Base-by-base conservation (phyloP, 768 basidiomycete species). In the Mycena vulgaris region DNA sequence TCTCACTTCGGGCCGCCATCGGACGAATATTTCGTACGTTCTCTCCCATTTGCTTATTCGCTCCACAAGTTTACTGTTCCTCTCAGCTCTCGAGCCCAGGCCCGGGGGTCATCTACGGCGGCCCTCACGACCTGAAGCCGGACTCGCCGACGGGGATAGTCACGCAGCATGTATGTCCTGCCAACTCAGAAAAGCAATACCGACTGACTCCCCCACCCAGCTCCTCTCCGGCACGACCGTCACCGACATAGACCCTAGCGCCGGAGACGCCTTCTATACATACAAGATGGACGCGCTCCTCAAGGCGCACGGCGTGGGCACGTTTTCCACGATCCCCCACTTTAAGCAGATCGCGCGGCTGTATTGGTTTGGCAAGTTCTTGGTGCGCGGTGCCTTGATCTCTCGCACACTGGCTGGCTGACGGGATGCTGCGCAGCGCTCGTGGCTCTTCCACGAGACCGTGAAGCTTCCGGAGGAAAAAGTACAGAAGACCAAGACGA, bases 321-420 rank as follows among this genome's bases (percentile, higher is more conserved):
- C 55, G 16, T 69, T 69, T 35, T 58, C 61, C 21, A 63, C 68
- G 2, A 63, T 69, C 28, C 61, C 68, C 33, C 23, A 69, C 48
- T 58, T 63, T 9, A 6, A 57, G 33, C 48, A 63, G 47, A 52
- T 69, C 19, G 68, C 68, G 35, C 53, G 68, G 13, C 33, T 69
- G 37, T 69, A 69, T 21, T 63, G 62, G 68, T 69, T 69, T 28
- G 68, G 61, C 21, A 62, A 69, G 23, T 47, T 42, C 28, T 16
- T 69, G 53, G 56, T 63, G 31, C 19, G 62, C 27, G 14, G 30
- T 4, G 48, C 7, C 23, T 5, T 55, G 21, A 27, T 1, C 19
- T 35, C n/a, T 39, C n/a, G 40, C 31, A 13, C 21, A 6, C 42
- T 31, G 23, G 19, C 42, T 45, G n/a, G 19, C 42, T 28, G 47